Base-by-base conservation (phyloP, 805 yeast genomes). In the Candida insectorum region DNA sequence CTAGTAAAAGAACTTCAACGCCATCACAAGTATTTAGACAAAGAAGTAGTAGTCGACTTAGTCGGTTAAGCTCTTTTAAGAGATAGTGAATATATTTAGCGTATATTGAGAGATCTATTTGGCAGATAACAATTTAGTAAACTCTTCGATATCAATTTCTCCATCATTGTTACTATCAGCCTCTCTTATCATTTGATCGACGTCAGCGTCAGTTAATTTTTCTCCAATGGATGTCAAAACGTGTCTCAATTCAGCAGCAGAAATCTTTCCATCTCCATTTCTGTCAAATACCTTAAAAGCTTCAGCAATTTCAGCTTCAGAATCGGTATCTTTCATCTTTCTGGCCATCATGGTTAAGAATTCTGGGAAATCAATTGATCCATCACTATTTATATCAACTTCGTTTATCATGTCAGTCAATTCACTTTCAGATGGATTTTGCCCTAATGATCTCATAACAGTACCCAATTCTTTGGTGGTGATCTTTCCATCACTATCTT, bases 381-480 rank as follows among this genome's bases (percentile, higher is more conserved):
- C 96, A 65, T 93, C 95, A 49, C 91, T 91, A 67, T 93, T 93
- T 42, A 83, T 82, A 61, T 93, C 98, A 34, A 93, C 95, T 65
- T 93, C 98, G 60, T 91, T 91, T 72, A 93, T 86, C 83, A 93
- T 80, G 59, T 93, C 98, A 36, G 93, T 85, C 52, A 93, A 82
- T 63, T 93, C 98, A 46, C 88, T 80, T 62, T 93, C 97, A 31
- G 95, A 81, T 23, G 98, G 98, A 54, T 91, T 91, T 63, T 88
- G 93, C 33, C 98, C 98, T 55, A 93, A 73, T n/a, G 97, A 86
- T 68, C 98, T 83, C 98, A 93, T 93, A 33, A 93, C 98, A 4
- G 96, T 88, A 45, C 97, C 97, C 48, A 93, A 74, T 66, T 93
- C 98, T 54, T 85, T 77, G 49, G 96, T 85, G 39, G 96, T 87